These are phyloP conservation scores for Cyclocybe aegerita DNA, from an alignment of 768 basidiomycete genomes.

Conservation along the genomic window DNA sequence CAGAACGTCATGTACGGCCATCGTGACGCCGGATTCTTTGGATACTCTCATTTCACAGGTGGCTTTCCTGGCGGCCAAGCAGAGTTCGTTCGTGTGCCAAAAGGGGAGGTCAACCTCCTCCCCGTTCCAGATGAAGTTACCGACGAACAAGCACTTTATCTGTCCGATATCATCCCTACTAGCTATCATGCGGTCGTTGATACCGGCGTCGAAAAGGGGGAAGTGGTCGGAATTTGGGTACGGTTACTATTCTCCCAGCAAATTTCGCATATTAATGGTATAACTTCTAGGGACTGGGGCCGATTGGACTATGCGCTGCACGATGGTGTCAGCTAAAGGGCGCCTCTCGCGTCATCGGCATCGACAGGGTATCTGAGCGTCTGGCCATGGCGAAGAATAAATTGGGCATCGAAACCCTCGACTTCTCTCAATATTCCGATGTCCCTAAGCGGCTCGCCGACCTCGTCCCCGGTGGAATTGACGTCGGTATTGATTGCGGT, in stretches of 20 bases:
- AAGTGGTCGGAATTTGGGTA: slow-evolving; percentile 73
- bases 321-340: slow-evolving; percentile 68
- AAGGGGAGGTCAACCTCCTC: slow-evolving; percentile 70
- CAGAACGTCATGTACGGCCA: slow-evolving; percentile 64
- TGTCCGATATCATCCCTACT: slow-evolving; percentile 67
- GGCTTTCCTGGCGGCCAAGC: slow-evolving; percentile 77
- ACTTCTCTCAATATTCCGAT: slow-evolving; percentile 51
- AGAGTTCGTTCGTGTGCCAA: slow-evolving; percentile 71
- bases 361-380: slow-evolving; percentile 55
- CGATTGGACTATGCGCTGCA: slow-evolving; percentile 62
- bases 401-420: slow-evolving; percentile 53
- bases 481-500: slow-evolving; percentile 59
- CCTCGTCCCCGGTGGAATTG: slow-evolving; percentile 62
- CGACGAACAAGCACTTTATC: slow-evolving; percentile 58
- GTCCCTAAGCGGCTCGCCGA: slow-evolving; percentile 58
- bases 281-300: slow-evolving; percentile 52
- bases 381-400: slow-evolving; percentile 46
- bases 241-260: slow-evolving; percentile 12
- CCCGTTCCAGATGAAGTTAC: slow-evolving; percentile 64
- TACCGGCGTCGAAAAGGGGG: slow-evolving; percentile 70
- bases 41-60: slow-evolving; percentile 70
- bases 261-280: background rate
- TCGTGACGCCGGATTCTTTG: slow-evolving; percentile 70
- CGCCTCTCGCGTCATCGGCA: slow-evolving; percentile 67
- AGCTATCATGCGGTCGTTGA: slow-evolving; percentile 75